Base-by-base conservation (phyloP, 306 rosid genomes). In the Gillenia trifoliata region DNA sequence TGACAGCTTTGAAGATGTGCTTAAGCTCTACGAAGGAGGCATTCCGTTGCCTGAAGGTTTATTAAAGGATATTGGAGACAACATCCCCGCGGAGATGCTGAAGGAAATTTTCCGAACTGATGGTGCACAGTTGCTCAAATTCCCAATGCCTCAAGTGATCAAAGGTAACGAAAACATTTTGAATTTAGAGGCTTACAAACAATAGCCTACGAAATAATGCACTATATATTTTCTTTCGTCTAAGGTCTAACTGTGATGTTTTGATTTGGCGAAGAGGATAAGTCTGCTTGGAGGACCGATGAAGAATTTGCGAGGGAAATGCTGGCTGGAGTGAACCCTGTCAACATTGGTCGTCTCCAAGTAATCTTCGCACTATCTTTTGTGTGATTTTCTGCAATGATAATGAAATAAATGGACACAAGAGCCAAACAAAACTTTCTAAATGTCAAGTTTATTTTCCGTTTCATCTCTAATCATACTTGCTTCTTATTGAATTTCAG, bases 291-390 rank as follows among this genome's bases (percentile, higher is more conserved):
- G 96, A 86, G 86, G 86, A 88, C 90, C 19, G 96, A 90, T 79
- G 96, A 87, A 73, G 93, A 91, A 75, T 91, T 91, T 73, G 90
- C 89, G 6, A 80, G 96, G 73, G 93, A 91, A 74, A 88, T 84
- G 89, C 77, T 87, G 71, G 93, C 92, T 17, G 96, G 96, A 31
- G 88, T 88, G 31, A 85, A 90, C 81, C 96, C 96, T n/a, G 82
- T 78, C 62, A 40, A 73, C 66, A 90, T 90, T 64, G 45, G 36
- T 70, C 80, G 78, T 70, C 90, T 93, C 77, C 75, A 84, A 73
- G 98, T 93, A 91, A 66, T 76, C 43, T 49, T 16, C 20, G 9
- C 20, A 25, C 0, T 1, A 28, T 31, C 29, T 63, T 31, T 61
- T 26, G 5, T n/a, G 23, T 69, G 13, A 70, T 20, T 33, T 0